phyloP scores from a whole-genome alignment of 495 filamentous ascomycete species.

The Pyrenula aspistea region DNA sequence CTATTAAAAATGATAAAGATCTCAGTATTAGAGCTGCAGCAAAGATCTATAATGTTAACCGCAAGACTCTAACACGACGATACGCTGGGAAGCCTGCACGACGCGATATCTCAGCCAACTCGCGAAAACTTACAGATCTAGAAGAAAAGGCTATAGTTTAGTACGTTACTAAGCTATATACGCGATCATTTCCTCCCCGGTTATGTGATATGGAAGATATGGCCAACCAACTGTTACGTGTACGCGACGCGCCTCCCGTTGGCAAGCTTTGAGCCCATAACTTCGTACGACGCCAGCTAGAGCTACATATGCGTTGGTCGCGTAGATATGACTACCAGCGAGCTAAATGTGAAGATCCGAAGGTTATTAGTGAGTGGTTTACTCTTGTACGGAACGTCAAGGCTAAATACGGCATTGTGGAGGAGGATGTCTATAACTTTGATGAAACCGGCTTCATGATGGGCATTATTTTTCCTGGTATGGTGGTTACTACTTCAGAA shows the following conservation, averaged over 20 bases:
- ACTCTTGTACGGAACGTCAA: too few relatives aligned
- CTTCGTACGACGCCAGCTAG: slow-evolving; percentile 18
- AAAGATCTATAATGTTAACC: too few relatives aligned
- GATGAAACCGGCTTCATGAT: too few relatives aligned
- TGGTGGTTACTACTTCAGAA: slow-evolving; percentile 19
- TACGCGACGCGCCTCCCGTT: slow-evolving; percentile 10
- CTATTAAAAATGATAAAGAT: slow-evolving; percentile 10
- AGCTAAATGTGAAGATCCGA: too few relatives aligned
- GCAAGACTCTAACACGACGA: slow-evolving; percentile 2
- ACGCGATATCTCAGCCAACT: slow-evolving; percentile 19
- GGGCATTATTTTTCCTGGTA: slow-evolving; percentile 15
- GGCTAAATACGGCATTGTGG: too few relatives aligned
- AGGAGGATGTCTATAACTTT: too few relatives aligned
- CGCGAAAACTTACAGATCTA: too few relatives aligned
- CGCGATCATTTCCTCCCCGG: slow-evolving; percentile 13
- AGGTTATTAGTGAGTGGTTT: too few relatives aligned
- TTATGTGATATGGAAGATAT: slow-evolving; percentile 17
- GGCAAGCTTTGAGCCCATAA: slow-evolving; percentile 14
- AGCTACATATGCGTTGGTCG: slow-evolving; percentile 17
- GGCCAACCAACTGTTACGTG: too few relatives aligned
- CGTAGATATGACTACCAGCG: slow-evolving; percentile 20
- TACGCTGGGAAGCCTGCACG: slow-evolving; percentile 4
- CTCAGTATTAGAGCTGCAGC: too few relatives aligned
- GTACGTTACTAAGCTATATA: slow-evolving; percentile 23
- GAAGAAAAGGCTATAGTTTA: slow-evolving; percentile 20